These are phyloP conservation scores for Aurinia saxatilis DNA, from an alignment of 345 rosid genomes.

Conservation along the genomic window DNA sequence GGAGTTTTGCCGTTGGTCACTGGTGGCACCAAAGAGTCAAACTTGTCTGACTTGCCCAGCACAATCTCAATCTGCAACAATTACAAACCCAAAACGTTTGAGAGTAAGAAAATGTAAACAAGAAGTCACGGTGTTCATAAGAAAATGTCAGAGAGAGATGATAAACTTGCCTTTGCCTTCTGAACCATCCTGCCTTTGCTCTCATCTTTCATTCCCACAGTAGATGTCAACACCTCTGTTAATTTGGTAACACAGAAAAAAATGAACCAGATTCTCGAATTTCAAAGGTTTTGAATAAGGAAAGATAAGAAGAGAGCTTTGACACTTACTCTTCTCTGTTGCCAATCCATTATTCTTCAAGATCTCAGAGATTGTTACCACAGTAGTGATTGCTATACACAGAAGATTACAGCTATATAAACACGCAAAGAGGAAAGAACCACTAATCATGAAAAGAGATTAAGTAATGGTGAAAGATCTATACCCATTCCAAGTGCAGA, in stretches of 20 bases:
- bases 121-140: not conserved
- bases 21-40: slow-evolving; percentile 51
- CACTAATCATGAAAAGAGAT: not conserved
- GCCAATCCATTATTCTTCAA: slow-evolving; percentile 90
- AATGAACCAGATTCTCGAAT: not conserved
- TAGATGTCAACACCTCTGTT: slow-evolving; percentile 78
- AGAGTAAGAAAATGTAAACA: not conserved
- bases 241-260: not conserved
- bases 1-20: slow-evolving; percentile 19
- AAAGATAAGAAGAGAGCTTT: too few species aligned
- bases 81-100: not conserved
- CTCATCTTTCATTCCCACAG: slow-evolving; percentile 84
- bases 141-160: not conserved
- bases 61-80: slow-evolving; percentile 60
- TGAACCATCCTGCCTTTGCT: slow-evolving; percentile 65
- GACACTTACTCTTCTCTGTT: slow-evolving; percentile 76
- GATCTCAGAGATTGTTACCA: slow-evolving; percentile 81
- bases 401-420: not conserved
- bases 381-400: slow-evolving; percentile 60
- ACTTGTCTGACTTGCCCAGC: slow-evolving; percentile 66
- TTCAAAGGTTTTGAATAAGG: not conserved
- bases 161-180: slow-evolving; percentile 68
- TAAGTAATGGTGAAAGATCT: not conserved
- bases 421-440: not conserved
- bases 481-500: slow-evolving; percentile 96